Percentiles rank a stretch among this genome's conserved stretches.
Evolutionary conservation across 2,329 filamentous ascomycete genomes (phyloP).

Genomic region (Zymoseptoria tritici): DNA sequence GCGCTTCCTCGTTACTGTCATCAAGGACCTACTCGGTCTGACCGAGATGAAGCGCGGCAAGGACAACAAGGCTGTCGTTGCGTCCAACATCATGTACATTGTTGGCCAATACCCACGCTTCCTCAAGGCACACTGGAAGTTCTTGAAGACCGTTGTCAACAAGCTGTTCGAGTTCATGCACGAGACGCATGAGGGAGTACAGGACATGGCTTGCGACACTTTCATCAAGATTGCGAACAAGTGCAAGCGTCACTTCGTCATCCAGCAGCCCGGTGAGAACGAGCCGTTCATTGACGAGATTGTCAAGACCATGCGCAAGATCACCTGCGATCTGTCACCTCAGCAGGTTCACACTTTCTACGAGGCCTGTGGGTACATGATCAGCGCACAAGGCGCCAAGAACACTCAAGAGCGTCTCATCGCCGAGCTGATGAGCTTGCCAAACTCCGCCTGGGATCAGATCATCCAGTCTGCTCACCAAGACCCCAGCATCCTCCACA

Average conservation of each 20-base stretch:
- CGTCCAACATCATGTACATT: conserved; percentile 99
- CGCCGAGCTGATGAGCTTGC: conserved; percentile 83
- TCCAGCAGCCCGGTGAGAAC: conserved; percentile 83
- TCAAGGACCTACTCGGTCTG: conserved; percentile 91
- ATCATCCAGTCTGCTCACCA: conserved; percentile 85
- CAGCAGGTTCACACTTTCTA: conserved; percentile 99
- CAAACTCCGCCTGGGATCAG: conserved; percentile 89
- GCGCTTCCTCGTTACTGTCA: conserved; percentile 94
- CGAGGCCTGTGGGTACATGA: conserved; percentile 98
- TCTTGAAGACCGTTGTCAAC: conserved; percentile 98
- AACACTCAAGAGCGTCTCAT: conserved; percentile 87
- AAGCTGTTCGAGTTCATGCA: conserved; percentile 99
- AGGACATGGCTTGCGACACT: conserved; percentile 99
- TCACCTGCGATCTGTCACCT: conserved; percentile 87
- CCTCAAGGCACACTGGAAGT: conserved; percentile 99
- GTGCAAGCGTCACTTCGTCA: conserved; percentile 94
- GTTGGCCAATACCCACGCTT: conserved; percentile 98
- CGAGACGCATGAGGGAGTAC: conserved; percentile 97
- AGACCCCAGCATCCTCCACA: conserved; percentile 79
- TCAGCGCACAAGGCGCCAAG: conserved; percentile 93
- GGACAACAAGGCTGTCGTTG: conserved; percentile 98
- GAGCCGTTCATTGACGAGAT: conserved; percentile 99
- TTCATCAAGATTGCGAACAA: conserved; percentile 99
- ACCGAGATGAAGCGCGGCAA: conserved; percentile 99
- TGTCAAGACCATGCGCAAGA: conserved; percentile 88